These are phyloP conservation scores for Phaseolus coccineus DNA, from an alignment of 331 rosid species.

Conservation along the genomic window DNA sequence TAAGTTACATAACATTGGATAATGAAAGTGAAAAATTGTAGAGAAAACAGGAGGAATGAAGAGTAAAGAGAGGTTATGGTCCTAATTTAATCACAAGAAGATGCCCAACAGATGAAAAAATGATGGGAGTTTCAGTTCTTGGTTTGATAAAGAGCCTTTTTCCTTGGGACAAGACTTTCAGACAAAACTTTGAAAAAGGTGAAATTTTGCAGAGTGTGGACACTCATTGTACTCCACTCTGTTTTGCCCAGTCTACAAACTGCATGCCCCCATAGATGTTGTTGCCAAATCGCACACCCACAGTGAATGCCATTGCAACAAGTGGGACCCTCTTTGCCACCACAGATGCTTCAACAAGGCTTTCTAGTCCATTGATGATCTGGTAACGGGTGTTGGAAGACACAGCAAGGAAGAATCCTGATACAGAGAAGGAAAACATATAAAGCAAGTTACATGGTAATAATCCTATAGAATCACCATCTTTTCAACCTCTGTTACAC, in stretches of 20 bases:
- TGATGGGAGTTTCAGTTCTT: slow-evolving; percentile 30
- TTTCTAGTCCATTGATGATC: slow-evolving; percentile 82
- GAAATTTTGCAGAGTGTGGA: not conserved
- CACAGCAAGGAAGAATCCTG: slow-evolving; percentile 91
- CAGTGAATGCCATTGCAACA: slow-evolving; percentile 92
- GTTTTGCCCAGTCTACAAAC: slow-evolving; percentile 88
- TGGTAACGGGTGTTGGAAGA: slow-evolving; percentile 95
- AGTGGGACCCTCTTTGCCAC: slow-evolving; percentile 79
- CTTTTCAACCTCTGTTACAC: not conserved
- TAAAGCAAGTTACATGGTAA: slow-evolving; percentile 9
- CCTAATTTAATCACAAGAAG: slow-evolving; percentile 21
- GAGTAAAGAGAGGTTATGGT: slow-evolving; percentile 14
- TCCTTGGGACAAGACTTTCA: slow-evolving; percentile 13
- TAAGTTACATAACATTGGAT: slow-evolving; percentile 20
- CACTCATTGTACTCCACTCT: slow-evolving; percentile 76
- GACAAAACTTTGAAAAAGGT: slow-evolving; percentile 19
- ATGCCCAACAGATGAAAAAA: slow-evolving; percentile 29
- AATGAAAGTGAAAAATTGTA: not conserved
- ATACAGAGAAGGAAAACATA: slow-evolving; percentile 20
- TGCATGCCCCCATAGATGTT: slow-evolving; percentile 89
- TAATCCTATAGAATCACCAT: not conserved
- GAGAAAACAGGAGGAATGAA: not conserved
- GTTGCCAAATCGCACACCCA: slow-evolving; percentile 86
- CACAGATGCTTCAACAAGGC: slow-evolving; percentile 77
- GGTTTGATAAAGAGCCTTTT: slow-evolving; percentile 39